These are phyloP conservation scores for Phytophthora litchii DNA, from an alignment of 352 stramenopile species.

Conservation along the genomic window DNA sequence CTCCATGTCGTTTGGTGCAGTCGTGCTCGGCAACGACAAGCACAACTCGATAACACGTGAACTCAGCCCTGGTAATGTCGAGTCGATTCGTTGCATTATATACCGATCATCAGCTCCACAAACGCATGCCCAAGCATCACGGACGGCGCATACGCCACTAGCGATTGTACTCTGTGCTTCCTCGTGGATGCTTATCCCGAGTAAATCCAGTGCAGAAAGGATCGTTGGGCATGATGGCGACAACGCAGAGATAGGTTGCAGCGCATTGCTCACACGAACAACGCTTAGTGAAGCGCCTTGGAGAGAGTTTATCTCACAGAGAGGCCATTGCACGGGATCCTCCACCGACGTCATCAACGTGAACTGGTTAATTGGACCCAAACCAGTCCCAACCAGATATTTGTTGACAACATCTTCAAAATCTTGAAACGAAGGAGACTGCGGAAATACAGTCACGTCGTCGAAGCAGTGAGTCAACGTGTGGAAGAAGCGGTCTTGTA, in stretches of 20 bases:
- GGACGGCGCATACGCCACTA: constrained; percentile 16
- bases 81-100: constrained; percentile 39
- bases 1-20: constrained; percentile 5
- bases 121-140: constrained; percentile 17
- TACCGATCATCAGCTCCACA: constrained; percentile 2
- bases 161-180: constrained; percentile 24
- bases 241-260: constrained; percentile 9
- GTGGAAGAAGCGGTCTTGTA: constrained; percentile 22
- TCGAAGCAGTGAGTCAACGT: constrained; percentile 15
- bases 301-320: constrained; percentile 15
- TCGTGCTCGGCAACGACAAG: constrained; percentile 17
- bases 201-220: constrained; percentile 20
- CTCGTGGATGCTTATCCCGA: constrained; percentile 35
- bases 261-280: constrained; percentile 2
- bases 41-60: constrained; percentile 38
- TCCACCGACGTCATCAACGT: constrained; percentile 33
- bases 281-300: constrained; percentile 13
- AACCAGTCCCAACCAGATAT: constrained; percentile 6
- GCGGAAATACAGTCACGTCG: constrained; percentile 22
- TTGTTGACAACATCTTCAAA: constrained; percentile 37
- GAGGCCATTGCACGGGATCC: constrained; percentile 24
- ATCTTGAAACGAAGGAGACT: constrained; percentile 15
- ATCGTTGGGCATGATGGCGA: constrained; percentile 12
- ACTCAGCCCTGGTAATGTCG: constrained; percentile 35
- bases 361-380: constrained; percentile 24